Base-by-base conservation (phyloP, 139 green algal genomes). In the Tetradesmus obliquus region DNA sequence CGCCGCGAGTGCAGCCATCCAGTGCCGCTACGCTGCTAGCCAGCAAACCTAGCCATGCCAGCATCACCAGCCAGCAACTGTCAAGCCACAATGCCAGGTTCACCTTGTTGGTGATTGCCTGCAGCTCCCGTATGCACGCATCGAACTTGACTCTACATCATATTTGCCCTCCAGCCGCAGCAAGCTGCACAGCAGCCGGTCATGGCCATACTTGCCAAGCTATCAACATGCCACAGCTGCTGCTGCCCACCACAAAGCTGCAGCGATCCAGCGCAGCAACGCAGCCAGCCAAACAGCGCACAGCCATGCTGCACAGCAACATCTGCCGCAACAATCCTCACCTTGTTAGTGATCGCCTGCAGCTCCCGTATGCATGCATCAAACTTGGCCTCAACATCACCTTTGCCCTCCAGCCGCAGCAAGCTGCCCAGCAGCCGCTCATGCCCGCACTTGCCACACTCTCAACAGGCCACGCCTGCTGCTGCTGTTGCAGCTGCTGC, bases 121-220 rank as follows among this genome's bases (percentile, higher is more conserved):
- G 84, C 60, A 89, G 54, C 19, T 74, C 84, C 84, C 58, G 60
- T 17, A 60, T 80, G 84, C 58, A 5, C 20, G 19, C 71, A 53
- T 58, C 60, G 57, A 89, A 89, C 45, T 89, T 89, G 13, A 45
- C 24, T 80, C 60, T 10, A 89, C 84, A n/a, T 89, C 60, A 3
- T 32, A 57, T n/a, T 89, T 89, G 32, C 57, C n/a, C 60, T 89
- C 84, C 45, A 79, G 74, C 60, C 84, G 66, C 15, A 81, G 20
- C 7, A 89, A 32, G 84, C 60, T 80, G 84, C 80, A 20, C 60
- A 20, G 57, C 12, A 89, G 58, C 5, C 84, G 60, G 57, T 89
- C 84, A n/a, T 89, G 84, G 24, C 84, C 60, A n/a, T 89, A 89
- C 60, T 89, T 89, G 60, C 32, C 10, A n/a, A 89, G 20, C 55